Evolutionary conservation across 768 basidiomycete species (phyloP).

Genomic region (Agaricus bisporus): DNA sequence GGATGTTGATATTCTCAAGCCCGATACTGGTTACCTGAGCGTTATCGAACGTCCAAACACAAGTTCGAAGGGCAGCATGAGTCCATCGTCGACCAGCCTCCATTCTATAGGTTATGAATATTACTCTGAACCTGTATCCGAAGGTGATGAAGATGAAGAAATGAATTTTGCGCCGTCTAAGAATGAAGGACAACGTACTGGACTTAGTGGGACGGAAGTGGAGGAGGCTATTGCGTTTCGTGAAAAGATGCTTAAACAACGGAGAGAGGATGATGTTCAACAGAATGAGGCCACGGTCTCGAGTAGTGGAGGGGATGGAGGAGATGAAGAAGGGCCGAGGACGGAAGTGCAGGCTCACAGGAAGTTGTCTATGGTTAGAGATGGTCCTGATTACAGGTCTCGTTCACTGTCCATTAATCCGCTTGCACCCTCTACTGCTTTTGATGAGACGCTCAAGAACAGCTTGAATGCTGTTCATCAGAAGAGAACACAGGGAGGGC

Average conservation of each 20-base stretch:
- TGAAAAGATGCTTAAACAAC: slow-evolving; percentile 67
- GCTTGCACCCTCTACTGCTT: slow-evolving; percentile 73
- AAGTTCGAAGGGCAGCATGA: slow-evolving; percentile 41
- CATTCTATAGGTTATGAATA: slow-evolving; percentile 12
- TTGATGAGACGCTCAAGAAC: slow-evolving; percentile 78
- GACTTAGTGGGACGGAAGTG: slow-evolving; percentile 66
- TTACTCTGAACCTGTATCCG: slow-evolving; percentile 90
- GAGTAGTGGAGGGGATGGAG: slow-evolving; percentile 14
- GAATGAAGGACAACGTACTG: slow-evolving; percentile 79
- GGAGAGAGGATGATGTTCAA: slow-evolving; percentile 25
- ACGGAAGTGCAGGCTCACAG: not conserved
- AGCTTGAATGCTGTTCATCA: slow-evolving; percentile 41
- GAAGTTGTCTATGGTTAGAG: slow-evolving; percentile 15
- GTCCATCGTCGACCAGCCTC: slow-evolving; percentile 21
- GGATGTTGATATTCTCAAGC: slow-evolving; percentile 95
- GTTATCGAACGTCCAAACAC: slow-evolving; percentile 69
- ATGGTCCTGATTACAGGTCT: slow-evolving; percentile 19
- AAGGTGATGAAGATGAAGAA: slow-evolving; percentile 73
- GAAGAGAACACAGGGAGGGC: slow-evolving; percentile 18
- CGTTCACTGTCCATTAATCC: slow-evolving; percentile 71
- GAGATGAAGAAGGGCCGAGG: no score
- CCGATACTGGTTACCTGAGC: slow-evolving; percentile 69
- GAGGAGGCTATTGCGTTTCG: slow-evolving; percentile 84
- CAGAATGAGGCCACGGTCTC: slow-evolving; percentile 11
- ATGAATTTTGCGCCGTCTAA: slow-evolving; percentile 60